Conservation (phyloP, 768 basidiomycete species). For the Lepiota venenata region DNA sequence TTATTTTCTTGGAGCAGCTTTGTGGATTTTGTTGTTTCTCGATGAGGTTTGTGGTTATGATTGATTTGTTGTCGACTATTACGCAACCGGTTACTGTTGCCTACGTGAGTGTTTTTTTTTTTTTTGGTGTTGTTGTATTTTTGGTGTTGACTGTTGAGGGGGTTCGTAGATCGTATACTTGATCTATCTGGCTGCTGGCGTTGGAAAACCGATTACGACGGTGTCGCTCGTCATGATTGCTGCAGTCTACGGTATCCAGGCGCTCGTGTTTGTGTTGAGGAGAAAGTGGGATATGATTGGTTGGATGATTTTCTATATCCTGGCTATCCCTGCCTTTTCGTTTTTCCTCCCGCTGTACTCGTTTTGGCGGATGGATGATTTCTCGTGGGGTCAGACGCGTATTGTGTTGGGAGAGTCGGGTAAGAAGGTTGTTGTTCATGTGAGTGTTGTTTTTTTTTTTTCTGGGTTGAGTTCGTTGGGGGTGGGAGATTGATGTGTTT, state of each 20-base stretch:
- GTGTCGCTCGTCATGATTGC: slow-evolving; percentile 91
- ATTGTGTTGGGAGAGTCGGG: slow-evolving; percentile 91
- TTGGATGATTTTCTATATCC: slow-evolving; percentile 95
- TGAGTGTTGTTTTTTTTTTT: slow-evolving; percentile 35
- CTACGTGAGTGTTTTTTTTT: slow-evolving; percentile 59
- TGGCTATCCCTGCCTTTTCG: slow-evolving; percentile 91
- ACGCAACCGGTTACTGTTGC: slow-evolving; percentile 85
- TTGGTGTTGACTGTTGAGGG: neutral
- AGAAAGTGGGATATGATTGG: slow-evolving; percentile 99
- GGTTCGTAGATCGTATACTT: slow-evolving; percentile 83
- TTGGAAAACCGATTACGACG: slow-evolving; percentile 66
- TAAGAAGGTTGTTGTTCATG: slow-evolving; percentile 94
- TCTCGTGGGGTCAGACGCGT: slow-evolving; percentile 94
- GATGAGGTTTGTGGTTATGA: slow-evolving; percentile 98
- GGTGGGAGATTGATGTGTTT: slow-evolving; percentile 6
- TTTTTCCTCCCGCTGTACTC: slow-evolving; percentile 92
- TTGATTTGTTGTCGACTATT: slow-evolving; percentile 87
- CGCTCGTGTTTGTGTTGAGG: slow-evolving; percentile 85
- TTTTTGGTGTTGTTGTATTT: neutral
- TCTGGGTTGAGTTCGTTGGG: neutral
- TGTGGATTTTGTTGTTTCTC: slow-evolving; percentile 99
- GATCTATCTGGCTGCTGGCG: slow-evolving; percentile 70
- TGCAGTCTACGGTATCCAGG: slow-evolving; percentile 93
- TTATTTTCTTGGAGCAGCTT: slow-evolving; percentile 86
- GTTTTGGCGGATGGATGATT: slow-evolving; percentile 99